These are phyloP conservation scores for Meira miltonrushii DNA, from an alignment of 1,284 basidiomycete species.

Conservation along the genomic window DNA sequence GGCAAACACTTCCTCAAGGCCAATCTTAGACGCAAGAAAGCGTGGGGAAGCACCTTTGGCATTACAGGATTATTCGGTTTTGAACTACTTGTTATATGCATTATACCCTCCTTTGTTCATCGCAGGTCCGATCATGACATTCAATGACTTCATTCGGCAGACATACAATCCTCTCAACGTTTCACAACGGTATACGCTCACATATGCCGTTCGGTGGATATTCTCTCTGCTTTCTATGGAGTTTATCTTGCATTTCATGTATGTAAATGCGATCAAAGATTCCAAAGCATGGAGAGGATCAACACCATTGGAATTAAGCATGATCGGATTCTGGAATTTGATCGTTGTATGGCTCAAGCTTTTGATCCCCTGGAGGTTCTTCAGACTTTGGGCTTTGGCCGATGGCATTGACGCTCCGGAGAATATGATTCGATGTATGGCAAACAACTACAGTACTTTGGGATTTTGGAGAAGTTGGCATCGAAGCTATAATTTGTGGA, in stretches of 20 bases:
- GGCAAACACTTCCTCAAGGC: not conserved
- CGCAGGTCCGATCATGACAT: conserved; percentile 91
- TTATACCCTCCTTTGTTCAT: conserved; percentile 91
- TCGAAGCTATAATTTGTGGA: conserved; percentile 92
- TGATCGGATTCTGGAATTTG: conserved; percentile 97
- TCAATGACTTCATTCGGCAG: conserved; percentile 90
- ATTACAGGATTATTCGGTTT: conserved; percentile 59
- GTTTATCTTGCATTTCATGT: conserved; percentile 85
- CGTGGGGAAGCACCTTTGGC: conserved; percentile 23
- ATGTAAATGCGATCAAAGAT: conserved; percentile 95
- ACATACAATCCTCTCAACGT: conserved; percentile 55
- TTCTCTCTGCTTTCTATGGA: conserved; percentile 79
- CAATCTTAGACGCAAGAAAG: conserved; percentile 13
- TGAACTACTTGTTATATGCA: conserved; percentile 68
- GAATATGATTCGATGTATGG: conserved; percentile 97
- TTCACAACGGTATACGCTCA: conserved; percentile 53
- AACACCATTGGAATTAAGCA: conserved; percentile 73
- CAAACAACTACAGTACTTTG: conserved; percentile 90
- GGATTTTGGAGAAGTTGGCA: conserved; percentile 98
- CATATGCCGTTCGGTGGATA: conserved; percentile 70
- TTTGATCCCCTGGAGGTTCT: conserved; percentile 95
- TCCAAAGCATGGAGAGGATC: conserved; percentile 65
- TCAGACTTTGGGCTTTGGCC: conserved; percentile 85
- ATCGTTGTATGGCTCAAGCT: conserved; percentile 97
- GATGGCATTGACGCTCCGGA: conserved; percentile 91